Evolutionary conservation across 2,329 filamentous ascomycete species (phyloP).

Genomic region (Corynespora cassiicola): DNA sequence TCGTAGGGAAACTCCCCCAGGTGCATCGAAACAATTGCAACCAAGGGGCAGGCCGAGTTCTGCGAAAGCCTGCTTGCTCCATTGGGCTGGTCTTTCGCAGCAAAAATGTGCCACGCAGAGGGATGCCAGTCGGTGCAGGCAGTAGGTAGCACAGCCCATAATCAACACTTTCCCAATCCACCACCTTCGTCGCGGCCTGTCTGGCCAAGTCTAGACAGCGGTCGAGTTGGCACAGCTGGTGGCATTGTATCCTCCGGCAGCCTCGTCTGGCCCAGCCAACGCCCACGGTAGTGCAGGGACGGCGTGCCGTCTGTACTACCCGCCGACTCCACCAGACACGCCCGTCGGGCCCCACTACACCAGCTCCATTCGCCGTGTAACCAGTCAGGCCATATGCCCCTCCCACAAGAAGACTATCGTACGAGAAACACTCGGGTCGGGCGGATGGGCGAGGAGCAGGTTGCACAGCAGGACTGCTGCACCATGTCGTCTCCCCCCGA

Average conservation of each 20-base stretch:
- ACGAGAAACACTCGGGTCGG: constrained; percentile 10
- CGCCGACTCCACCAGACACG: constrained; percentile 4
- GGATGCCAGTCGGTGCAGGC: too few species aligned
- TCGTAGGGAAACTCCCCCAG: too few species aligned
- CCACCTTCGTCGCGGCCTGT: too few species aligned
- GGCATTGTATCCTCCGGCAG: constrained; percentile 1
- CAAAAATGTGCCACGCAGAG: too few species aligned
- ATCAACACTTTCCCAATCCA: too few species aligned
- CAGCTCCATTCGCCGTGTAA: constrained; percentile 4
- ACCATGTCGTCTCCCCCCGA: not conserved
- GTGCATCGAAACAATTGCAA: too few species aligned
- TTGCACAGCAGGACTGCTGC: constrained; percentile 14
- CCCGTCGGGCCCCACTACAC: constrained; percentile 1
- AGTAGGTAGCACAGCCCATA: too few species aligned
- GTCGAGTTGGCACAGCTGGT: not conserved
- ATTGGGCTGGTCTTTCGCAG: too few species aligned
- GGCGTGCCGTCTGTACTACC: constrained; percentile 11
- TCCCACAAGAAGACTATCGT: constrained; percentile 9
- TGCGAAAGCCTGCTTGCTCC: too few species aligned
- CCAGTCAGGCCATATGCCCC: constrained; percentile 15
- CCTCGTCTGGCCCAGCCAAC: constrained; percentile 7
- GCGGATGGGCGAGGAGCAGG: constrained; percentile 2
- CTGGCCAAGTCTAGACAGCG: not conserved
- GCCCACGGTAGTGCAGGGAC: constrained; percentile 10
- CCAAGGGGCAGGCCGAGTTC: too few species aligned